Percentiles rank a stretch among this genome's conserved stretches.
These are phyloP conservation scores for Hirschioporus abietinus DNA, from an alignment of 768 basidiomycete species.

Conservation along the genomic window DNA sequence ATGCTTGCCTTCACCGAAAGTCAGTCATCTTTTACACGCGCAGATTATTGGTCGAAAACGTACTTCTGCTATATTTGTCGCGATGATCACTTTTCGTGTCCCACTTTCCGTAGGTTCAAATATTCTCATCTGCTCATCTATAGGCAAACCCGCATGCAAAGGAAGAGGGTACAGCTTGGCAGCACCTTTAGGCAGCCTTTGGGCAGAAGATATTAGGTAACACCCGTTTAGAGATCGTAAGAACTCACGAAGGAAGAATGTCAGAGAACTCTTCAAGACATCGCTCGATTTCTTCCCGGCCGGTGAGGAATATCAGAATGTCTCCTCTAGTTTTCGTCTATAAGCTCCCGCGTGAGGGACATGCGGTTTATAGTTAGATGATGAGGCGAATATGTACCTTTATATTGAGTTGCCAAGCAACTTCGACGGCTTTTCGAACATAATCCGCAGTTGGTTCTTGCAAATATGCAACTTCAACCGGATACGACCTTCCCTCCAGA, in stretches of 20 bases:
- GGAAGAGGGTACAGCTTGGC: conserved; percentile 63
- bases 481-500: conserved; percentile 91
- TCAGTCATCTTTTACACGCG: background rate
- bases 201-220: background rate
- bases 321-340: conserved; percentile 56
- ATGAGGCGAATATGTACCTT: conserved; percentile 44
- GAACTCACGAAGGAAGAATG: conserved; percentile 61
- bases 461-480: conserved; percentile 89
- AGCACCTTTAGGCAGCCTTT: conserved; percentile 49
- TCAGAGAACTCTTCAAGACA: conserved; percentile 80
- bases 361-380: too few relatives aligned
- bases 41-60: conserved; percentile 7
- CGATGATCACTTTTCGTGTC: conserved; percentile 82
- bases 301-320: conserved; percentile 90
- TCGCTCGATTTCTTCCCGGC: conserved; percentile 92
- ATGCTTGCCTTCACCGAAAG: conserved; percentile 67
- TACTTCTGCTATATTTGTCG: conserved; percentile 96
- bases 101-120: conserved; percentile 76
- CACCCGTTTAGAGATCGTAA: conserved; percentile 6
- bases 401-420: conserved; percentile 70
- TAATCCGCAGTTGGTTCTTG: conserved; percentile 77
- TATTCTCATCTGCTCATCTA: conserved; percentile 80
- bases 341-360: too few relatives aligned
- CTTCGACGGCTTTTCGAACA: conserved; percentile 73
- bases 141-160: conserved; percentile 84